Conservation (phyloP, 73 alveolate genomes). For the Paraurostyla sp. region DNA sequence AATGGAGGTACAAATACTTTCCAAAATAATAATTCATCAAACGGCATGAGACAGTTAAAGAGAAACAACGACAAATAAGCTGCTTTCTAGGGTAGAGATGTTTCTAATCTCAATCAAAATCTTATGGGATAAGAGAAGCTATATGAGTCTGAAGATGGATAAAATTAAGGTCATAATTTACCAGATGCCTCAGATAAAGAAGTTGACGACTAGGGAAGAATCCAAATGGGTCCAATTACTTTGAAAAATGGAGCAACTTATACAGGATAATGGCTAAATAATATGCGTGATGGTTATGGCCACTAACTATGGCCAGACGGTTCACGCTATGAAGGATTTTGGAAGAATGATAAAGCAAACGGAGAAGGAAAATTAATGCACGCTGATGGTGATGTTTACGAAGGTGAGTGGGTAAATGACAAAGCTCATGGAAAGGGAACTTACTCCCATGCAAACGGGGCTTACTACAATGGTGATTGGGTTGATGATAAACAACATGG, state of each 20-base stretch:
- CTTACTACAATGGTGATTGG: conserved; percentile 66
- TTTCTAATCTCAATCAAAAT: neutral
- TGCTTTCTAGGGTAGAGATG: neutral
- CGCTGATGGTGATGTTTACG: conserved; percentile 63
- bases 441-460: conserved; percentile 58
- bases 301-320: conserved; percentile 48
- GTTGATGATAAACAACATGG: too few species aligned
- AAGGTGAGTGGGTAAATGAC: conserved; percentile 59
- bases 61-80: neutral
- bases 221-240: conserved; percentile 7
- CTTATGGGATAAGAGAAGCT: neutral
- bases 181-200: neutral
- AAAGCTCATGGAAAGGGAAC: conserved; percentile 67
- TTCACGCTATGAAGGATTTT: conserved; percentile 28
- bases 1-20: neutral
- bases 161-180: too few species aligned
- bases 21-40: neutral
- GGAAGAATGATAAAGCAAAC: conserved; percentile 60
- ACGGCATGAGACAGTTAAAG: neutral
- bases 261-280: conserved; percentile 42
- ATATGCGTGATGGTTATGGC: conserved; percentile 58
- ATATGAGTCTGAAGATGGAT: too few species aligned
- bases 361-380: conserved; percentile 46
- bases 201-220: neutral
- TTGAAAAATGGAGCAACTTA: conserved; percentile 62